Conservation (phyloP, 2,329 filamentous ascomycete species). For the Fusarium solani-melongenae region DNA sequence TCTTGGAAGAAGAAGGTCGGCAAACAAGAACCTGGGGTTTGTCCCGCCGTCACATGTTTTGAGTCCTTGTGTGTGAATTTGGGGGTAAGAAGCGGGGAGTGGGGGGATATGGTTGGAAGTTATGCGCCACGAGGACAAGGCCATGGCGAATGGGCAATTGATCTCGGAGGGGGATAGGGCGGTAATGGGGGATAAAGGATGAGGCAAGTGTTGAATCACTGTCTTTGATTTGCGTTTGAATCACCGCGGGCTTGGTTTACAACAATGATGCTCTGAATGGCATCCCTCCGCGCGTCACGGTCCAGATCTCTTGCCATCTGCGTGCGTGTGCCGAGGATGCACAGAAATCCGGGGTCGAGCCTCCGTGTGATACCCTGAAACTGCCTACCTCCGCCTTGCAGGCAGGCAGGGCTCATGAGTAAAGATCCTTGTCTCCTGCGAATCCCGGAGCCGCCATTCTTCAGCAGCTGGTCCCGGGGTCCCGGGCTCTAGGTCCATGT, state of each 20-base stretch:
- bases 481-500: background rate
- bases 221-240: background rate
- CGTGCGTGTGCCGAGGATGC: constrained; percentile 19
- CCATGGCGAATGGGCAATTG: constrained; percentile 9
- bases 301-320: background rate
- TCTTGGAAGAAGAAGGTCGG: background rate
- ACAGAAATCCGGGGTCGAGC: constrained; percentile 30
- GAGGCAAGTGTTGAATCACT: background rate
- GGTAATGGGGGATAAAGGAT: background rate
- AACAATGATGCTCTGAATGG: background rate
- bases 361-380: constrained; percentile 1
- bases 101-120: background rate
- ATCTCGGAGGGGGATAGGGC: background rate
- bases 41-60: constrained; percentile 16
- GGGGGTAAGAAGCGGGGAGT: background rate
- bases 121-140: constrained; percentile 22
- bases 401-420: constrained; percentile 8
- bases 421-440: constrained; percentile 1
- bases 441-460: constrained; percentile 24
- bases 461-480: constrained; percentile 1
- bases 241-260: background rate
- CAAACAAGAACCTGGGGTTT: constrained; percentile 6
- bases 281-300: background rate
- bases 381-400: constrained; percentile 1
- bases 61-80: background rate